Percentiles rank a stretch among this genome's conserved stretches.
Evolutionary conservation across 768 basidiomycete species (phyloP).

Genomic region (Holtermannia corniformis): DNA sequence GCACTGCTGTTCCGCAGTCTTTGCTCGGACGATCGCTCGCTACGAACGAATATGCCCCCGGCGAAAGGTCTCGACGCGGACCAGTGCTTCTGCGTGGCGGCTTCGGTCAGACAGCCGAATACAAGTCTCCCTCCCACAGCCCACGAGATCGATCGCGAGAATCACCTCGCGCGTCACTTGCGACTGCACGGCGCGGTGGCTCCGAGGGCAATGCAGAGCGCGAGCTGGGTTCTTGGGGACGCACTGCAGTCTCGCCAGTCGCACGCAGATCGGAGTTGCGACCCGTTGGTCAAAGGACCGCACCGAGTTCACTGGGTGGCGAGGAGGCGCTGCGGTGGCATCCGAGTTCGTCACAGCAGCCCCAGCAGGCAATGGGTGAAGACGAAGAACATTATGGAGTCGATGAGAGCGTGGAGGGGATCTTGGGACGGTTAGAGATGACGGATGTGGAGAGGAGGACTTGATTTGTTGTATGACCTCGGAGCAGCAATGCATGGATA

Average conservation of each 20-base stretch:
- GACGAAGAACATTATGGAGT: not conserved
- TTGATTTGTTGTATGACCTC: not conserved
- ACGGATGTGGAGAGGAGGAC: not conserved
- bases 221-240: not conserved
- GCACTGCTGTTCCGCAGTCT: slow-evolving; percentile 20
- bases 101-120: slow-evolving; percentile 36
- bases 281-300: not conserved
- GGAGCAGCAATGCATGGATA: too few relatives aligned
- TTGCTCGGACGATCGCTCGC: slow-evolving; percentile 13
- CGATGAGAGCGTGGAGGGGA: not conserved
- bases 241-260: not conserved
- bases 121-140: not conserved
- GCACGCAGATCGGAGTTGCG: not conserved
- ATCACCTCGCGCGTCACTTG: not conserved
- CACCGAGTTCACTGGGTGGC: not conserved
- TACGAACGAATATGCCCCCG: not conserved
- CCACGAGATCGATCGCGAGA: not conserved
- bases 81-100: slow-evolving; percentile 33
- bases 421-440: not conserved
- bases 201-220: not conserved
- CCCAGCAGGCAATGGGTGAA: not conserved
- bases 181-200: not conserved
- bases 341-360: too few relatives aligned
- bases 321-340: not conserved
- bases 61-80: slow-evolving; percentile 15